phyloP scores from a whole-genome alignment of 768 basidiomycete species.

The Strobilomyces confusus region DNA sequence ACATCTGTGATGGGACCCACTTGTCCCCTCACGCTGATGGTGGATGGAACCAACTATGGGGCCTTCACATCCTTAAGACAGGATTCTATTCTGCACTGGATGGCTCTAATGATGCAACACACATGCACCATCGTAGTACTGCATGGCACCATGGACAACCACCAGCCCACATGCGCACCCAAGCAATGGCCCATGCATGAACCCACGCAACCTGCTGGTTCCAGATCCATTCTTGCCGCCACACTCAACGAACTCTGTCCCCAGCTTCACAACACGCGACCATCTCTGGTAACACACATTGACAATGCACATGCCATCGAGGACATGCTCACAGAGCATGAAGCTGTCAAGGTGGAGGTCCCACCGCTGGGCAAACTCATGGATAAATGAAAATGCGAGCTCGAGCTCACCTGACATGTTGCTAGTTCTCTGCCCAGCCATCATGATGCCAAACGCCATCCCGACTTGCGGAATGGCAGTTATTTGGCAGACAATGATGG shows the following conservation, averaged over 20 bases:
- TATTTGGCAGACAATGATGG: constrained; percentile 61
- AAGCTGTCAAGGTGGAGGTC: constrained; percentile 76
- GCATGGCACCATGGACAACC: too few relatives aligned
- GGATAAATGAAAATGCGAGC: constrained; percentile 58
- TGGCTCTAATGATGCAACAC: too few relatives aligned
- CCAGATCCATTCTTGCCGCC: constrained; percentile 22
- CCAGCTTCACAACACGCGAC: constrained; percentile 82
- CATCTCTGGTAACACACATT: constrained; percentile 68
- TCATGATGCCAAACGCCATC: constrained; percentile 17
- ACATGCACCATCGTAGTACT: too few relatives aligned
- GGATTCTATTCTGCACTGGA: too few relatives aligned
- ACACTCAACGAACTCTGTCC: constrained; percentile 64
- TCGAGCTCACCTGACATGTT: constrained; percentile 27
- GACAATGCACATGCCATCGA: constrained; percentile 85
- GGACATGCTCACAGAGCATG: constrained; percentile 77
- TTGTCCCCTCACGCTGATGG: too few relatives aligned
- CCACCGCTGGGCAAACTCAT: constrained; percentile 65
- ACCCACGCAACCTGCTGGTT: constrained; percentile 26
- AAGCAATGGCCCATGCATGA: constrained; percentile 20
- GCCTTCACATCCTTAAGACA: too few relatives aligned
- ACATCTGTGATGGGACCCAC: too few relatives aligned
- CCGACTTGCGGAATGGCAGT: constrained; percentile 11
- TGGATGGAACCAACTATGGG: too few relatives aligned
- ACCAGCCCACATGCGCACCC: constrained; percentile 62
- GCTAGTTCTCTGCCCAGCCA: constrained; percentile 25